Conservation (phyloP, 768 basidiomycete genomes). For the Pisolithus albus region DNA sequence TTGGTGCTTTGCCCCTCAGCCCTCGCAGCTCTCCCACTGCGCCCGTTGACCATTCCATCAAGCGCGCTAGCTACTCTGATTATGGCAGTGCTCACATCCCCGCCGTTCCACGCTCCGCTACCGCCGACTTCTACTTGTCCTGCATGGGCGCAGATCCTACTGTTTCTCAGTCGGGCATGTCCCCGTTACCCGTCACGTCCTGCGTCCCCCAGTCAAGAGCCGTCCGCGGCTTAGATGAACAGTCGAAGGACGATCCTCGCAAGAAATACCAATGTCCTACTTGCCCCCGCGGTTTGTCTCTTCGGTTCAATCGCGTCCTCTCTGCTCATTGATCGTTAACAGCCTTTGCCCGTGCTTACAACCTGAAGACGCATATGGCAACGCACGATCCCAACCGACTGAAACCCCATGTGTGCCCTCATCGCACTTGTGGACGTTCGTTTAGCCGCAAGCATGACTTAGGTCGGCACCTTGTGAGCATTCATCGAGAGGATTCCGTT, state of each 20-base stretch:
- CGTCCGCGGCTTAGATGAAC: slow-evolving; percentile 36
- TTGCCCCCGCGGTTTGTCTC: slow-evolving; percentile 60
- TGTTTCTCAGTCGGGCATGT: slow-evolving; percentile 51
- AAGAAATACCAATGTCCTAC: slow-evolving; percentile 73
- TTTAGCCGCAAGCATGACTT: slow-evolving; percentile 95
- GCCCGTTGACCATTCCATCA: slow-evolving; percentile 23
- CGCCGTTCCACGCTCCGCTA: slow-evolving; percentile 41
- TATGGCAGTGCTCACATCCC: slow-evolving; percentile 50
- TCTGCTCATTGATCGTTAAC: slow-evolving; percentile 4
- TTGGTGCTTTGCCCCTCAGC: slow-evolving; percentile 51
- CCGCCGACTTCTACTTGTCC: slow-evolving; percentile 41
- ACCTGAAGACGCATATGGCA: slow-evolving; percentile 91
- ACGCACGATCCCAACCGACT: slow-evolving; percentile 90
- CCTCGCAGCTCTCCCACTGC: slow-evolving; percentile 45
- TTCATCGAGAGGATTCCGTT: slow-evolving; percentile 68
- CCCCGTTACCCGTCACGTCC: slow-evolving; percentile 43
- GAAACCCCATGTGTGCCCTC: slow-evolving; percentile 86
- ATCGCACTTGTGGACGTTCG: slow-evolving; percentile 78
- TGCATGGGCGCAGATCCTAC: slow-evolving; percentile 33
- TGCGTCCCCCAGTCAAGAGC: slow-evolving; percentile 32
- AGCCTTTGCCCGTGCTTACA: slow-evolving; percentile 93
- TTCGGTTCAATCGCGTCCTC: neutral
- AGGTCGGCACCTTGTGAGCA: slow-evolving; percentile 81
- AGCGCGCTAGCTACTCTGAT: slow-evolving; percentile 59
- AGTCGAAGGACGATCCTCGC: slow-evolving; percentile 53